Percentiles rank a stretch among this genome's conserved stretches.
Evolutionary conservation across 352 stramenopile genomes (phyloP).

Genomic region (Halophytophthora polymorphica): DNA sequence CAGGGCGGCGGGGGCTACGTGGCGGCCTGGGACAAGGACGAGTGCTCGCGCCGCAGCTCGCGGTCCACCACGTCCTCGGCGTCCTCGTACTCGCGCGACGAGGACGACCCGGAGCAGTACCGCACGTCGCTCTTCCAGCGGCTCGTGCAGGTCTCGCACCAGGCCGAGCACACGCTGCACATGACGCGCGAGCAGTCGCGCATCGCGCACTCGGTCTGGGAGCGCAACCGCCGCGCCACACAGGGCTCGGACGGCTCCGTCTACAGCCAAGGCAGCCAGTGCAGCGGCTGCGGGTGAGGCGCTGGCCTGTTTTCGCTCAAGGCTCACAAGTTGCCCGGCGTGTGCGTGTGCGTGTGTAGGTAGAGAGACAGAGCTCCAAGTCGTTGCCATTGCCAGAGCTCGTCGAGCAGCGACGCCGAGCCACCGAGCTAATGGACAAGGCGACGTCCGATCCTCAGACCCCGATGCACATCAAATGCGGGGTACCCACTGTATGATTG

Average conservation of each 20-base stretch:
- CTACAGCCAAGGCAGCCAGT: too few relatives aligned
- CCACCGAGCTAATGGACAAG: too few relatives aligned
- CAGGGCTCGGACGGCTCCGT: constrained; percentile 10
- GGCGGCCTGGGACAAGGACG: constrained; percentile 22
- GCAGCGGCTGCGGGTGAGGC: too few relatives aligned
- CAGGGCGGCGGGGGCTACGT: constrained; percentile 15
- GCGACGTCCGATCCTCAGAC: too few relatives aligned
- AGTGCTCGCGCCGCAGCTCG: constrained; percentile 18
- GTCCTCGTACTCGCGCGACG: constrained; percentile 24
- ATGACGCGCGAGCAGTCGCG: constrained; percentile 37
- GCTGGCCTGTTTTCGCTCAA: too few relatives aligned
- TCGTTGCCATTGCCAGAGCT: too few relatives aligned
- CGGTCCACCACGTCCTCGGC: constrained; percentile 30
- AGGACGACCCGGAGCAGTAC: constrained; percentile 27
- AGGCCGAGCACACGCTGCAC: constrained; percentile 41
- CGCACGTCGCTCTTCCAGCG: constrained; percentile 33
- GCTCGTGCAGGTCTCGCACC: constrained; percentile 33
- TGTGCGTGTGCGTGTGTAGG: too few relatives aligned
- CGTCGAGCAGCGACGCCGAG: too few relatives aligned
- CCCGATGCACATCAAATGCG: too few relatives aligned
- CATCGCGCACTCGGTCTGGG: constrained; percentile 28
- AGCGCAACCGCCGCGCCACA: constrained; percentile 15
- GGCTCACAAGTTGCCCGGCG: too few relatives aligned
- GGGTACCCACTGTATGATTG: too few relatives aligned
- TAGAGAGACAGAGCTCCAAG: too few relatives aligned